Evolutionary conservation across 2,329 filamentous ascomycete species (phyloP), one percentile per base, ranked within the genome.

Genomic region (Xenoacremonium recifei): DNA sequence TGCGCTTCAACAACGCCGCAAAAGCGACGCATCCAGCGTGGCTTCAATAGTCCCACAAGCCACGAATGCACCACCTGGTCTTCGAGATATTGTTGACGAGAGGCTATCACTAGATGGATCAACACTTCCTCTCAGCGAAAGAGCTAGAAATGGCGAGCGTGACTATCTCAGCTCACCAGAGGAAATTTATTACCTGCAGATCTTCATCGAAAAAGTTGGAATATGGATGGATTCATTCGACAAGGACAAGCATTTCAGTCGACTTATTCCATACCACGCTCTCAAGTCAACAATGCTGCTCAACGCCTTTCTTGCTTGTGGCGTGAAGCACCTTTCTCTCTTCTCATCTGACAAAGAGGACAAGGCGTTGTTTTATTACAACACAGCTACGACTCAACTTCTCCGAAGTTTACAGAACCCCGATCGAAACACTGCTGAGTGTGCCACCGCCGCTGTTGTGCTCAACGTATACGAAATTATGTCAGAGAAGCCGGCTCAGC

Each of bases 141-240:
- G 15, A 6, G 21, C 29, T 13, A 40, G 42, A 11, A 21, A 39
- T 6, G 58, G 59, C 1, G 61, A 66, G 2, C 65, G 80, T 27
- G 79, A 87, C 38, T 88, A 80, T 53, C 73, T 96, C 34, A 83
- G 80, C 50, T 81, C 80, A 4, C 78, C 83, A 9, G 87, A 95
- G 44, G 89, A 96, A 61, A 78, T 93, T 0, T 70, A 85, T n/a
- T 90, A 90, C 60, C 89, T 96, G 85, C 89, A 95, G 62, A 84
- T 90, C 0, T 97, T 95, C 61, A 85, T 95, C 6, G 87, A 95
- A 58, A 87, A 96, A 51, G 88, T 97, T 3, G 90, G 86, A 1
- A 67, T 89, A 3, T 96, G 92, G 89, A 95, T 97, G 88, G 92
- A 96, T 65, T 88, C 84, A 31, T 82, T 96, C 72, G 89, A 95